Conservation (phyloP, 2,329 filamentous ascomycete genomes). For the Botrytis deweyae region DNA sequence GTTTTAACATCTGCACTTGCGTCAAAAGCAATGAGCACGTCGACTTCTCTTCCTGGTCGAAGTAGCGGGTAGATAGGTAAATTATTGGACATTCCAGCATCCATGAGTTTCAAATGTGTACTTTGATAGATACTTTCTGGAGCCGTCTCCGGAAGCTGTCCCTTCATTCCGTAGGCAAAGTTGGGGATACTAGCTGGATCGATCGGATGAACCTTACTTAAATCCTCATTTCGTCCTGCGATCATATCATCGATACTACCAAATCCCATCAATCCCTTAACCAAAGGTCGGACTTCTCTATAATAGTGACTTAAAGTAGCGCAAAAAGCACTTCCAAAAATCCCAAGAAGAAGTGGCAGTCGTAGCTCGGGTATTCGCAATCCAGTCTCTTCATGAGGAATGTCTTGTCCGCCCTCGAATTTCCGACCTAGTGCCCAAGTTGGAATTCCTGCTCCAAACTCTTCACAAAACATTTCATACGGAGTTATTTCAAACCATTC, state of each 20-base stretch:
- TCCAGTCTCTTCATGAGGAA: constrained; percentile 64
- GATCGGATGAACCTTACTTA: constrained; percentile 91
- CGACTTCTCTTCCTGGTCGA: constrained; percentile 81
- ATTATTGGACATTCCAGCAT: constrained; percentile 98
- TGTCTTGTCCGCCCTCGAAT: constrained; percentile 70
- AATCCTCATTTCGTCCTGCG: constrained; percentile 75
- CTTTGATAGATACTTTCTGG: constrained; percentile 71
- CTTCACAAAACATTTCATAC: constrained; percentile 94
- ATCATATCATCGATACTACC: constrained; percentile 78
- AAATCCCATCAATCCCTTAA: constrained; percentile 74
- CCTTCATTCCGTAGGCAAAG: constrained; percentile 78
- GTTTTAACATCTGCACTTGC: constrained; percentile 86
- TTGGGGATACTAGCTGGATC: constrained; percentile 90
- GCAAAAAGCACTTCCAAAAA: constrained; percentile 97
- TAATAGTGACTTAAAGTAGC: constrained; percentile 96
- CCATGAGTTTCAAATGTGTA: constrained; percentile 81
- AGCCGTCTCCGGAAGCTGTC: constrained; percentile 70
- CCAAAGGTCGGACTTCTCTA: constrained; percentile 81
- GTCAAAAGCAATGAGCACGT: constrained; percentile 90
- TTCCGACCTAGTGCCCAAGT: constrained; percentile 88
- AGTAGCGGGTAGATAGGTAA: constrained; percentile 93
- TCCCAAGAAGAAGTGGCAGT: constrained; percentile 80
- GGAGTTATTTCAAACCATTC: constrained; percentile 98
- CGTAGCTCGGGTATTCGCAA: constrained; percentile 79
- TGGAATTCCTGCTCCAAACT: constrained; percentile 86